Base-by-base conservation (phyloP, 108 stramenopile genomes). In the Cyclotella cryptica region DNA sequence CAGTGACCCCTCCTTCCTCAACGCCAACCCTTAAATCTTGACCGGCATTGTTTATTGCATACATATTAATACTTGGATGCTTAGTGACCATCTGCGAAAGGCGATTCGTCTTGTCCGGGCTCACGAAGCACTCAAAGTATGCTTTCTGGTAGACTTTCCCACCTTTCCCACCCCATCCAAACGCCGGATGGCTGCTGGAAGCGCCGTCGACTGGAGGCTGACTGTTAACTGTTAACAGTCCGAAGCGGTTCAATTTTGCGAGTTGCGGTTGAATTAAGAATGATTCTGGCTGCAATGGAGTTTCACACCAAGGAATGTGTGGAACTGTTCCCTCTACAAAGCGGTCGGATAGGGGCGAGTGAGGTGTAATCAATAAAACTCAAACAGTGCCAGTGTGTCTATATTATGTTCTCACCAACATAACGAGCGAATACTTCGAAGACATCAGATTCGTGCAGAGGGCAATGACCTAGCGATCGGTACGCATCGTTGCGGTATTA, bases 91-190 rank as follows among this genome's bases (percentile, higher is more conserved):
- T 85, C 47, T 88, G 80, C 42, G 97, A 78, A 10, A 98, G 76
- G 41, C 53, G 60, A 12, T 82, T 65, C 52, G 94, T 71, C 41
- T 87, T 84, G 58, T 86, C 86, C 10, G 96, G 97, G 45, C 90
- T 92, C 41, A 91, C 84, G 85, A 98, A 98, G 83, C 90, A 98
- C 85, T 99, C 98, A 63, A 95, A 90, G 83, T 99, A 99, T 6
- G 93, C 97, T 81, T 98, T 97, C 79, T 99, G 98, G 77, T 99
- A 99, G 43, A 98, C 96, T 43, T 88, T 85, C 0, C 98, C 98
- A 24, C 96, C 97, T 29, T 75, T 74, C 8, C 97, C 96, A 49
- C 98, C 98, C 98, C 98, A 99, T 26, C 98, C 98, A 83, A 96
- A 97, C 14, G 79, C 80, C 22, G 86, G 77, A 75, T 98, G 82